Conservation (phyloP, 352 stramenopile species). For the Blastocystis sp. region DNA sequence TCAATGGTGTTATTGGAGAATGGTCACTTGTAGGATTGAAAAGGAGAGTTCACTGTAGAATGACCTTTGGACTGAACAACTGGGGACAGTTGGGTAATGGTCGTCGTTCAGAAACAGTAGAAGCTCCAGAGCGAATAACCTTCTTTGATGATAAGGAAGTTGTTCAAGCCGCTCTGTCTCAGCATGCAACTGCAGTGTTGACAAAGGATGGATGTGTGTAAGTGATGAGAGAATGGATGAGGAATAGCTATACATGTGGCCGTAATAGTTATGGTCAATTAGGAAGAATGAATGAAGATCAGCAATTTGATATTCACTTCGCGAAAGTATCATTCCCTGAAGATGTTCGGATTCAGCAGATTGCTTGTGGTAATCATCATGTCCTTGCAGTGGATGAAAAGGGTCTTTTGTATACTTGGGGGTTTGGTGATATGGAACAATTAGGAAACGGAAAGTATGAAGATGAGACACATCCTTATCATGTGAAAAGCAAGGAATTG, state of each 20-base stretch:
- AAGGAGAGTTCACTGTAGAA: neutral
- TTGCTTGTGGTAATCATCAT: slow-evolving; percentile 28
- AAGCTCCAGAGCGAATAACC: neutral
- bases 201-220: neutral
- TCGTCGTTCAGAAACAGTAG: neutral
- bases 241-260: neutral
- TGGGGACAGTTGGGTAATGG: slow-evolving; percentile 48
- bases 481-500: slow-evolving; percentile 13
- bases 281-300: neutral
- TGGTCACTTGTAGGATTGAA: slow-evolving; percentile 16
- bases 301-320: neutral
- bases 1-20: slow-evolving; percentile 33
- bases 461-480: slow-evolving; percentile 11
- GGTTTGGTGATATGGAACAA: slow-evolving; percentile 56
- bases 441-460: slow-evolving; percentile 55
- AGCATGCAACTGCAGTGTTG: slow-evolving; percentile 24
- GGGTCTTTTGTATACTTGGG: slow-evolving; percentile 19
- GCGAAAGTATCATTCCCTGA: neutral
- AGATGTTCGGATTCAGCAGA: slow-evolving; percentile 31
- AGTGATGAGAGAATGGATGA: no score
- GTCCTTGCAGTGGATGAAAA: slow-evolving; percentile 2
- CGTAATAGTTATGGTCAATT: slow-evolving; percentile 48
- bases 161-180: neutral
- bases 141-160: slow-evolving; percentile 51
- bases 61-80: slow-evolving; percentile 37